A percentile compares a stretch with the other conserved stretches of the same genome.
Evolutionary conservation across 768 basidiomycete species (phyloP).

Genomic region (Boletus fagicola): DNA sequence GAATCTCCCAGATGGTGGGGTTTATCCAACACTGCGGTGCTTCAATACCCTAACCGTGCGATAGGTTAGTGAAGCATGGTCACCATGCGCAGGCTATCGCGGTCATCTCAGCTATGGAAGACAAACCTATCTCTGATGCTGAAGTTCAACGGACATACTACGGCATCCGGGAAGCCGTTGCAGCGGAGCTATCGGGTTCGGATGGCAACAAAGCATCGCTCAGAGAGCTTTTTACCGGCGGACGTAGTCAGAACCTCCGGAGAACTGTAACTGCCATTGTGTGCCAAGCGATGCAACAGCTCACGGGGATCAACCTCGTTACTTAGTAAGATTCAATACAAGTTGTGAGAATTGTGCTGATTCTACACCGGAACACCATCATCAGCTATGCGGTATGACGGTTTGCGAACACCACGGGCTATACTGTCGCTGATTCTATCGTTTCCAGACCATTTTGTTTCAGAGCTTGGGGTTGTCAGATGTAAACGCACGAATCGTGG

Average conservation of each 20-base stretch:
- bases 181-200: not conserved
- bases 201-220: not conserved
- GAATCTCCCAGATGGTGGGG: not conserved
- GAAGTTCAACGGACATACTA: not conserved
- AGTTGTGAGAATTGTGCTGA: not conserved
- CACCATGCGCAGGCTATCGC: not conserved
- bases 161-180: not conserved
- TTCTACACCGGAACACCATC: not conserved
- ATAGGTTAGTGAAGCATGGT: not conserved
- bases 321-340: not conserved
- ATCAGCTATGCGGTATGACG: not conserved
- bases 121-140: not conserved
- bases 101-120: not conserved
- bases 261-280: not conserved
- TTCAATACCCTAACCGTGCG: not conserved
- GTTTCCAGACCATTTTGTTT: not conserved
- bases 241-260: not conserved
- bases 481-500: not conserved
- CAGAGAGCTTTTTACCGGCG: not conserved
- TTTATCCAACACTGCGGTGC: not conserved
- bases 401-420: not conserved
- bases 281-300: not conserved
- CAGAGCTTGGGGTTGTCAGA: not conserved
- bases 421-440: not conserved
- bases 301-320: not conserved